phyloP scores from a whole-genome alignment of 1,284 basidiomycete genomes.

The Rhodotorula sp. region DNA sequence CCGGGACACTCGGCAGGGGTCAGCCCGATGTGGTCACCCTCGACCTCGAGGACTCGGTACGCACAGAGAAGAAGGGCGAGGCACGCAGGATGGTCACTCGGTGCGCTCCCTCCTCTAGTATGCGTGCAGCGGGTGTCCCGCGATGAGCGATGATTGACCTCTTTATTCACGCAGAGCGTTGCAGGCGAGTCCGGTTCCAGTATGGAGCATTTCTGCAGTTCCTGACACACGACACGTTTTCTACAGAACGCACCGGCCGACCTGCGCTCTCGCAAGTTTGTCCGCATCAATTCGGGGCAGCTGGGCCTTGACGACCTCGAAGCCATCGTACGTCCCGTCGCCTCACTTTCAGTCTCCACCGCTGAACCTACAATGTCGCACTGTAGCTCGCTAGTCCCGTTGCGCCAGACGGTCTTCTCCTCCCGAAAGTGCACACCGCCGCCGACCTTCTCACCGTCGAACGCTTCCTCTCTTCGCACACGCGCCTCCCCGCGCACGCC shows the following conservation, averaged over 20 bases:
- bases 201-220: no score
- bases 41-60: constrained; percentile 41
- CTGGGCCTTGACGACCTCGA: constrained; percentile 70
- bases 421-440: constrained; percentile 42
- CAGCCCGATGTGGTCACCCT: constrained; percentile 30
- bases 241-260: background rate
- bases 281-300: constrained; percentile 72
- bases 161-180: background rate
- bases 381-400: constrained; percentile 16
- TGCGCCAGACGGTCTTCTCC: constrained; percentile 36
- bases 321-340: constrained; percentile 59
- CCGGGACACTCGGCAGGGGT: background rate
- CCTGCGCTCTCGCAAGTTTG: constrained; percentile 45
- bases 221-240: no score
- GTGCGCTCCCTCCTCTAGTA: background rate
- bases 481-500: background rate
- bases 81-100: constrained; percentile 30
- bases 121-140: background rate
- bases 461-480: constrained; percentile 10
- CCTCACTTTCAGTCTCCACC: background rate
- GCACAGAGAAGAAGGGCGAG: constrained; percentile 33
- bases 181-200: background rate
- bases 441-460: constrained; percentile 35
- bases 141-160: background rate
- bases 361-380: background rate